These are phyloP conservation scores for Lotmaria passim DNA, from an alignment of 208 protist species.

Conservation along the genomic window DNA sequence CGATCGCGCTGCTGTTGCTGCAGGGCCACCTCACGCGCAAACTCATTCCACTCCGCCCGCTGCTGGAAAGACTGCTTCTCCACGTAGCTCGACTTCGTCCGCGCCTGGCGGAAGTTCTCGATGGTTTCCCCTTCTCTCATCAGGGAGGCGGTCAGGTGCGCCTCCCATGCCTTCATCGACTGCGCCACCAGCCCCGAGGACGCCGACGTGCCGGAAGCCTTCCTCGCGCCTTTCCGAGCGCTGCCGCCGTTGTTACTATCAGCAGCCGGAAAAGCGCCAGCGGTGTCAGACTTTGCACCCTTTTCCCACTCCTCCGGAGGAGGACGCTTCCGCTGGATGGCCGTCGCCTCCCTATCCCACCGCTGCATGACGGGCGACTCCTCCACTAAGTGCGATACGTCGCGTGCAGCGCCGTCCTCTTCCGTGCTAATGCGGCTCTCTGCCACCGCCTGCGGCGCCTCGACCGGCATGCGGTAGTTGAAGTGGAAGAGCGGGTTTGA, in stretches of 20 bases:
- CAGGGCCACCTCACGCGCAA: slow-evolving; percentile 55
- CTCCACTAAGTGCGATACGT: neutral
- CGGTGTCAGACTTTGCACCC: too few relatives aligned
- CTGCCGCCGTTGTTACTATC: neutral
- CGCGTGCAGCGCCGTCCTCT: neutral
- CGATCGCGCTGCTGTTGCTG: slow-evolving; percentile 58
- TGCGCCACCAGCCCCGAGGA: slow-evolving; percentile 63
- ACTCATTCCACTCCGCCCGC: slow-evolving; percentile 75
- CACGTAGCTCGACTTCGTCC: slow-evolving; percentile 62
- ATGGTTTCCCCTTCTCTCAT: slow-evolving; percentile 72
- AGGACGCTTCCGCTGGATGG: slow-evolving; percentile 14
- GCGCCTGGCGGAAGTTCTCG: slow-evolving; percentile 64
- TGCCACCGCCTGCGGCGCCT: neutral
- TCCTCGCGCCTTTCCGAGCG: slow-evolving; percentile 35
- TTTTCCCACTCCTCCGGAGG: neutral
- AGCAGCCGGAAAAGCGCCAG: neutral
- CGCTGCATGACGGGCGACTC: slow-evolving; percentile 24
- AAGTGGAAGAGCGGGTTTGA: slow-evolving; percentile 35
- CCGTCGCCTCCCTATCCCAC: neutral
- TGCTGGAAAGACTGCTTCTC: slow-evolving; percentile 69
- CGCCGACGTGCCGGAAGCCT: slow-evolving; percentile 13
- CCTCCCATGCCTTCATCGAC: slow-evolving; percentile 69
- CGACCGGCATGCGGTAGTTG: slow-evolving; percentile 25
- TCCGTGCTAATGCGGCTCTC: too few relatives aligned
- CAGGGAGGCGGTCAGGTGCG: slow-evolving; percentile 53